Evolutionary conservation across 2,329 filamentous ascomycete genomes (phyloP).

Genomic region (Penicillium digitatum): DNA sequence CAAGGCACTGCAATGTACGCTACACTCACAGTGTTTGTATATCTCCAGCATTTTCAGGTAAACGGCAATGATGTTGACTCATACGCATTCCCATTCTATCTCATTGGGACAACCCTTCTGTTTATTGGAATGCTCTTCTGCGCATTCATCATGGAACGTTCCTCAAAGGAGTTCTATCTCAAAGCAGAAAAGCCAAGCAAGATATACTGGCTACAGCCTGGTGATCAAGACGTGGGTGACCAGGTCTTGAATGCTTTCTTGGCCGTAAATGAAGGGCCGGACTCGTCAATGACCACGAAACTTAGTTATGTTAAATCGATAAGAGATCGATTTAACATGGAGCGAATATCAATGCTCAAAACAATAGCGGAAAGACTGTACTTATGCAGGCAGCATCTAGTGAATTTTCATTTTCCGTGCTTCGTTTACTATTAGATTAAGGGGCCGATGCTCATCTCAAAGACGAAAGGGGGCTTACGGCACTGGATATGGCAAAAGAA

Average conservation of each 20-base stretch:
- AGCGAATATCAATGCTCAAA: too few relatives aligned
- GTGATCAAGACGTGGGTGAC: slow-evolving; percentile 37
- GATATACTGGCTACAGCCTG: slow-evolving; percentile 41
- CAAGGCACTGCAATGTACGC: slow-evolving; percentile 30
- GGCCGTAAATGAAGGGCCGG: slow-evolving; percentile 23
- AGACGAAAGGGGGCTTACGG: too few relatives aligned
- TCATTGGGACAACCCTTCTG: slow-evolving; percentile 33
- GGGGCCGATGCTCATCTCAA: too few relatives aligned
- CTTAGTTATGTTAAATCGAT: slow-evolving; percentile 31
- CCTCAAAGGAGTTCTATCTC: slow-evolving; percentile 27
- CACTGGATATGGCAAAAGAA: too few relatives aligned
- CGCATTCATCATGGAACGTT: slow-evolving; percentile 34
- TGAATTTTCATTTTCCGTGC: too few relatives aligned
- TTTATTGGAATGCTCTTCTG: slow-evolving; percentile 35
- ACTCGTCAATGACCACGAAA: slow-evolving; percentile 12
- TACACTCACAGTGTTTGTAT: slow-evolving; percentile 29
- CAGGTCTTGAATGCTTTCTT: slow-evolving; percentile 40
- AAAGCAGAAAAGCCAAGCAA: slow-evolving; percentile 26
- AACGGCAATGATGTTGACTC: slow-evolving; percentile 22
- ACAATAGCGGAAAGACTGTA: too few relatives aligned
- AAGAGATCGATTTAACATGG: slow-evolving; percentile 2
- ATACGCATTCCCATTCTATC: slow-evolving; percentile 36
- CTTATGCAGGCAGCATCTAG: too few relatives aligned
- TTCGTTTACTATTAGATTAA: too few relatives aligned
- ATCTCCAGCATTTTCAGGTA: slow-evolving; percentile 25